Evolutionary conservation across 2,329 filamentous ascomycete species (phyloP).

Genomic region (Raffaelea ambrosiae): DNA sequence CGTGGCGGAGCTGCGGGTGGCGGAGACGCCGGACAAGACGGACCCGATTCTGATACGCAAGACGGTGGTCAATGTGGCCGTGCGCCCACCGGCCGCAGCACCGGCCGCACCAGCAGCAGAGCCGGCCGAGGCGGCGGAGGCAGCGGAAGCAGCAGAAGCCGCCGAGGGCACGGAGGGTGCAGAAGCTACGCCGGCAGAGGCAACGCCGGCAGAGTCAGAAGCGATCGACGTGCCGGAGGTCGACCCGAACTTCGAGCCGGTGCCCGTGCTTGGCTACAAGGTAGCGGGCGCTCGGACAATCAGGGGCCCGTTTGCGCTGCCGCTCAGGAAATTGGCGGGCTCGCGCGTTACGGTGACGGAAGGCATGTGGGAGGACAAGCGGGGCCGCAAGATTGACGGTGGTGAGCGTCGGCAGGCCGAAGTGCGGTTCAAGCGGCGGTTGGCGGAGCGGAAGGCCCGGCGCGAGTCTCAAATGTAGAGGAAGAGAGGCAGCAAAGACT

Average conservation of each 20-base stretch:
- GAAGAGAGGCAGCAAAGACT: constrained; percentile 9
- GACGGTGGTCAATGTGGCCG: constrained; percentile 46
- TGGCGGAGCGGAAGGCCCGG: constrained; percentile 66
- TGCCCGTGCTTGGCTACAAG: constrained; percentile 54
- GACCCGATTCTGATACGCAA: constrained; percentile 34
- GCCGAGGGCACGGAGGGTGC: too few species aligned
- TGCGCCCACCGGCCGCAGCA: neutral
- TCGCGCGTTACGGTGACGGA: constrained; percentile 66
- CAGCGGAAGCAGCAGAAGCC: neutral
- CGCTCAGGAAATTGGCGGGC: constrained; percentile 55
- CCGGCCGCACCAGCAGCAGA: neutral
- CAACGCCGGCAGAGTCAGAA: constrained; percentile 18
- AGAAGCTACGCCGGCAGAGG: neutral
- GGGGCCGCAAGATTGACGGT: constrained; percentile 88
- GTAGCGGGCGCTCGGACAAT: constrained; percentile 63
- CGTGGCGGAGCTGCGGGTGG: constrained; percentile 41
- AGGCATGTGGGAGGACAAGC: constrained; percentile 85
- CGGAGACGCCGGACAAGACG: constrained; percentile 24
- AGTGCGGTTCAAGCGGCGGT: constrained; percentile 77
- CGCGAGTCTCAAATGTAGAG: constrained; percentile 22
- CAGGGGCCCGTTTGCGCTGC: constrained; percentile 64
- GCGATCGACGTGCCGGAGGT: constrained; percentile 27
- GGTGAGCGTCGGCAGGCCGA: constrained; percentile 85
- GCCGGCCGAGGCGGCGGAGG: neutral
- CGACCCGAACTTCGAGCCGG: constrained; percentile 21